These are phyloP conservation scores for Quercus mongolica DNA, from an alignment of 306 rosid species.

Conservation along the genomic window DNA sequence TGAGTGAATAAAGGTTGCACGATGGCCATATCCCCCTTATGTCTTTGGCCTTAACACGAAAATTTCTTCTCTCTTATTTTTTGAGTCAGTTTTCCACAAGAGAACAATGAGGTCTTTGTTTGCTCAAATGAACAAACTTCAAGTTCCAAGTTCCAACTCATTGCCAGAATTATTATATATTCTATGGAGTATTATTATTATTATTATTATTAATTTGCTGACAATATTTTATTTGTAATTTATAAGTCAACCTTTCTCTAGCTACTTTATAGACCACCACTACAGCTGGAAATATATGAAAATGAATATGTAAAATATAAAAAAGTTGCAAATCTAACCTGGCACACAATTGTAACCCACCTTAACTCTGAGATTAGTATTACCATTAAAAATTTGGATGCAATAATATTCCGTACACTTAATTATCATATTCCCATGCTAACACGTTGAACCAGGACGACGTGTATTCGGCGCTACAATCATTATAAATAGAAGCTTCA, in stretches of 20 bases:
- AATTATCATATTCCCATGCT: conserved; percentile 11
- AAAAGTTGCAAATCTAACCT: conserved; percentile 35
- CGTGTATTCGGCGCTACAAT: conserved; percentile 19
- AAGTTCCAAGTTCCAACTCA: background rate
- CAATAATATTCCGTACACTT: conserved; percentile 24
- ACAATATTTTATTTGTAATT: conserved; percentile 23
- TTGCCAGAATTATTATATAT: background rate
- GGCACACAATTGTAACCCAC: conserved; percentile 34
- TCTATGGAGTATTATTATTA: background rate
- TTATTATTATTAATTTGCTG: conserved; percentile 11
- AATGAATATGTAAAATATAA: conserved; percentile 16
- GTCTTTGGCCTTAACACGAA: too few species aligned
- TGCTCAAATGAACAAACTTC: background rate
- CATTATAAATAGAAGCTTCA: conserved; percentile 7
- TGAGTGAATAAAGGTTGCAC: too few species aligned
- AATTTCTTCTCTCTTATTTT: too few species aligned
- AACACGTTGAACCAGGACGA: conserved; percentile 7
- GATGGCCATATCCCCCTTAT: too few species aligned
- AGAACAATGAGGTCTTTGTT: too few species aligned
- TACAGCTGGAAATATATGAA: conserved; percentile 51
- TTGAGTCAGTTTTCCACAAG: too few species aligned
- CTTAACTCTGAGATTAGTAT: background rate
- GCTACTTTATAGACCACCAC: conserved; percentile 26
- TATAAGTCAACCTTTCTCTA: conserved; percentile 27
- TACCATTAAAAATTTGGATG: background rate